A percentile compares a stretch with the other conserved stretches of the same genome.
These are phyloP conservation scores for Rhodotorula glutinis DNA, from an alignment of 1,284 basidiomycete species.

Conservation along the genomic window DNA sequence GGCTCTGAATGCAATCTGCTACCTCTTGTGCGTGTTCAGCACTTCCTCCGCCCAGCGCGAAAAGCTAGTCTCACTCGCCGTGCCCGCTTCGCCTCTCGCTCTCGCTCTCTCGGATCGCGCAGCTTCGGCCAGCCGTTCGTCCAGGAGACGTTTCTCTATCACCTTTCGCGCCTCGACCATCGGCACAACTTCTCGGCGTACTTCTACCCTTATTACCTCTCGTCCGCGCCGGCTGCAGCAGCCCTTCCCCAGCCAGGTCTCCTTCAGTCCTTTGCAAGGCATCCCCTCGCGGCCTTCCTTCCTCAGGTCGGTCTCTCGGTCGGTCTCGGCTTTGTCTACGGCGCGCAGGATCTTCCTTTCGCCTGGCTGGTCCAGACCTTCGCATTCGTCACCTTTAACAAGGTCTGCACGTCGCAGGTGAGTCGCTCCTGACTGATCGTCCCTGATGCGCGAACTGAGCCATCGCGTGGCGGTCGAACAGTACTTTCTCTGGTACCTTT, in stretches of 20 bases:
- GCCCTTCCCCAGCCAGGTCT: background rate
- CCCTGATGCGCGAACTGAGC: background rate
- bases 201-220: constrained; percentile 88
- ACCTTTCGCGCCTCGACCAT: constrained; percentile 84
- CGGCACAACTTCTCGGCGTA: constrained; percentile 98
- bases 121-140: constrained; percentile 94
- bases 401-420: constrained; percentile 96
- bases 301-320: constrained; percentile 63
- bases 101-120: background rate
- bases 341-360: constrained; percentile 63
- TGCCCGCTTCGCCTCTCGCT: constrained; percentile 7
- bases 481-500: constrained; percentile 98
- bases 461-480: too few species aligned
- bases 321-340: constrained; percentile 65
- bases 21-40: constrained; percentile 64
- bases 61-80: too few species aligned
- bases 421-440: constrained; percentile 36
- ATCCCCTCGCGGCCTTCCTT: constrained; percentile 48
- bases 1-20: constrained; percentile 64
- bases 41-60: background rate
- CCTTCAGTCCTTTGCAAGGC: constrained; percentile 43
- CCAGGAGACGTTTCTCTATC: constrained; percentile 89
- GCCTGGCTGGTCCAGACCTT: constrained; percentile 90
- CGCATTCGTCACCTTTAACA: constrained; percentile 90
- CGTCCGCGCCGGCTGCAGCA: constrained; percentile 12